phyloP scores from a whole-genome alignment of 345 rosid genomes.

The Citrus cavaleriei region DNA sequence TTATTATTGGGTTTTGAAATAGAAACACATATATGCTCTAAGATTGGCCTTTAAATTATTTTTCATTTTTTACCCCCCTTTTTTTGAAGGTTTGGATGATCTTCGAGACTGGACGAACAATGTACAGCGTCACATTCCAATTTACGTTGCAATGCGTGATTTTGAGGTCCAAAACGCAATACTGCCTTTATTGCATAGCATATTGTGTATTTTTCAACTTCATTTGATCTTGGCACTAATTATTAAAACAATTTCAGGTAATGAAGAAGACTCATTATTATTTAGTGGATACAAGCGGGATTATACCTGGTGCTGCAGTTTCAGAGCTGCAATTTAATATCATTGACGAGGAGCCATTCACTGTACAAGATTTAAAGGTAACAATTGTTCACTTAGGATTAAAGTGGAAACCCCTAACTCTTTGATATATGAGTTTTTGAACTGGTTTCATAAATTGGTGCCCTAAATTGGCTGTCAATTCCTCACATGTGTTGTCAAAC shows the following conservation, averaged over 20 bases:
- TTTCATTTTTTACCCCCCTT: conserved; percentile 8
- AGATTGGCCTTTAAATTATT: conserved; percentile 1
- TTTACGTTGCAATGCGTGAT: conserved; percentile 76
- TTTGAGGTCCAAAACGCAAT: conserved; percentile 49
- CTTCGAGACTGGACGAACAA: conserved; percentile 98
- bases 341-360: conserved; percentile 74
- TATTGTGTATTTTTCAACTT: neutral
- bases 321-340: conserved; percentile 74
- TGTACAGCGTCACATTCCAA: conserved; percentile 74
- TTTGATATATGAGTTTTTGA: neutral
- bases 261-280: conserved; percentile 97
- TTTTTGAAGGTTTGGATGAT: conserved; percentile 78
- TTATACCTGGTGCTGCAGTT: conserved; percentile 87
- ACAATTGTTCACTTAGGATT: neutral
- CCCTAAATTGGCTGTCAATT: neutral
- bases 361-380: conserved; percentile 70
- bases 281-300: conserved; percentile 77
- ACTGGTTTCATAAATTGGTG: neutral
- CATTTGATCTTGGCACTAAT: conserved; percentile 5
- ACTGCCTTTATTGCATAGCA: neutral
- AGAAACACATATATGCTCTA: conserved; percentile 7
- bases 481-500: neutral
- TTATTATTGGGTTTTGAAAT: neutral
- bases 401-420: neutral
- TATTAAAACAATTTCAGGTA: conserved; percentile 48